These are phyloP conservation scores for Salix purpurea DNA, from an alignment of 345 rosid genomes.

Conservation along the genomic window DNA sequence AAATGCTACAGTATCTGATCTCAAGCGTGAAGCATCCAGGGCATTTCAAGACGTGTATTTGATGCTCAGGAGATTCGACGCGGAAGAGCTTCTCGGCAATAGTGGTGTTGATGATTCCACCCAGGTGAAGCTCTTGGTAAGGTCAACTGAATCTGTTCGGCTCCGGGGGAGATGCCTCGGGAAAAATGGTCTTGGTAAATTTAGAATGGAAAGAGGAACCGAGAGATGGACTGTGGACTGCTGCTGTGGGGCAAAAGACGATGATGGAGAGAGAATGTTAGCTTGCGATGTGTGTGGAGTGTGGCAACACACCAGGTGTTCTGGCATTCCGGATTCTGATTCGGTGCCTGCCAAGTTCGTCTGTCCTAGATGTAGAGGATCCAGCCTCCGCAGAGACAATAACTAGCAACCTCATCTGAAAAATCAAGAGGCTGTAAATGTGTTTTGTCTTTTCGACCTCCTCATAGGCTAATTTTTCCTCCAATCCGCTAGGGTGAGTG, in stretches of 20 bases:
- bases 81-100: slow-evolving; percentile 51
- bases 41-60: slow-evolving; percentile 62
- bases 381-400: slow-evolving; percentile 11
- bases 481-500: too few relatives aligned
- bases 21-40: slow-evolving; percentile 44
- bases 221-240: slow-evolving; percentile 71
- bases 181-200: slow-evolving; percentile 35
- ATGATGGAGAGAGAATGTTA: slow-evolving; percentile 73
- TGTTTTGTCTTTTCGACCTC: too few relatives aligned
- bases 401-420: not conserved
- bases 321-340: slow-evolving; percentile 44
- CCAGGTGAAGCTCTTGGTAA: slow-evolving; percentile 42
- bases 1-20: slow-evolving; percentile 50
- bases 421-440: slow-evolving; percentile 12
- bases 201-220: slow-evolving; percentile 58
- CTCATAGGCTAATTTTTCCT: too few relatives aligned
- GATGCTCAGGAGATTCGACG: slow-evolving; percentile 48
- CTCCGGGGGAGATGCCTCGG: slow-evolving; percentile 46
- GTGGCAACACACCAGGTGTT: slow-evolving; percentile 76
- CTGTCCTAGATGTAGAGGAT: slow-evolving; percentile 37
- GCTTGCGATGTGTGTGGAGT: slow-evolving; percentile 66
- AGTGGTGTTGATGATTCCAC: slow-evolving; percentile 61
- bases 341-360: slow-evolving; percentile 54
- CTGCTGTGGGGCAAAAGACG: slow-evolving; percentile 65
- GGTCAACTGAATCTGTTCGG: slow-evolving; percentile 29